Percentiles rank a stretch among this genome's conserved stretches.
phyloP scores from a whole-genome alignment of 768 basidiomycete species.

The Myochromella boudieri region DNA sequence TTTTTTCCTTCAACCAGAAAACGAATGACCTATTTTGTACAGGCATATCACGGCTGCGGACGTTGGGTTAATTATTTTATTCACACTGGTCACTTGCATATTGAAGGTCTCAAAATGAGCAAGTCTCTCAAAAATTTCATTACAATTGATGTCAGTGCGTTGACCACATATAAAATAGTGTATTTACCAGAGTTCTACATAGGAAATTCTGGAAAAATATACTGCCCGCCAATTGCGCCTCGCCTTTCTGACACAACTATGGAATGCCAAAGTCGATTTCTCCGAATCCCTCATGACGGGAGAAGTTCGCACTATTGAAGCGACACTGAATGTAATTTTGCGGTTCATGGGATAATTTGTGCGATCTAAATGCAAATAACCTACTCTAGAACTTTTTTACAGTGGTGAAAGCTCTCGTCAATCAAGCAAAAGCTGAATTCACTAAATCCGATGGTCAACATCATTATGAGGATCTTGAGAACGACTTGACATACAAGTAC shows the following conservation, averaged over 20 bases:
- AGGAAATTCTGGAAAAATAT: slow-evolving; percentile 87
- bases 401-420: slow-evolving; percentile 77
- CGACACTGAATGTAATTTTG: slow-evolving; percentile 78
- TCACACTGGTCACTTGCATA: slow-evolving; percentile 97
- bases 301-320: slow-evolving; percentile 85
- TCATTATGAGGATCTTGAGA: slow-evolving; percentile 66
- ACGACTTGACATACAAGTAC: slow-evolving; percentile 65
- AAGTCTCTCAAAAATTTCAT: slow-evolving; percentile 99
- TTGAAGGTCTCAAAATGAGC: slow-evolving; percentile 98
- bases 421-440: slow-evolving; percentile 47
- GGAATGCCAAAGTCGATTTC: slow-evolving; percentile 94
- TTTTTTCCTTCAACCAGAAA: slow-evolving; percentile 1
- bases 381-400: slow-evolving; percentile 87
- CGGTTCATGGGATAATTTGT: background rate
- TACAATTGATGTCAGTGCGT: slow-evolving; percentile 76
- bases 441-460: slow-evolving; percentile 59
- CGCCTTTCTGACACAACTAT: slow-evolving; percentile 86
- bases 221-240: slow-evolving; percentile 87
- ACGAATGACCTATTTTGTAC: background rate
- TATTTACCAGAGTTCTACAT: slow-evolving; percentile 8
- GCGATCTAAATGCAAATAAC: slow-evolving; percentile 9
- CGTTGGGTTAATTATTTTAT: slow-evolving; percentile 99
- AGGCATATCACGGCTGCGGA: slow-evolving; percentile 92
- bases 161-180: slow-evolving; percentile 1
- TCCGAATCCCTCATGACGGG: slow-evolving; percentile 87